These are phyloP conservation scores for Cyberlindnera mycetangii DNA, from an alignment of 805 yeast species.

Conservation along the genomic window DNA sequence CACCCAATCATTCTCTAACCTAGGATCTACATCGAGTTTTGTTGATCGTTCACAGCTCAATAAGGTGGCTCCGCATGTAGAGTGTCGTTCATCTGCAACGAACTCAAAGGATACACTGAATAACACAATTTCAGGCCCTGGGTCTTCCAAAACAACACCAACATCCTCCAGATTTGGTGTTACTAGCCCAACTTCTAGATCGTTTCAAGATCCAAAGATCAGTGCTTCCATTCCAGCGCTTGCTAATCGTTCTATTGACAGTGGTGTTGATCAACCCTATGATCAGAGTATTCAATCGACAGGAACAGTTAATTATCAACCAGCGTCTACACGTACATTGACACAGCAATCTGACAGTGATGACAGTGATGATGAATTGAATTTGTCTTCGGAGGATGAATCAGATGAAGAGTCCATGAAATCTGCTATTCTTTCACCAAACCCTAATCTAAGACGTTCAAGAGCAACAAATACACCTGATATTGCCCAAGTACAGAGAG, in stretches of 20 bases:
- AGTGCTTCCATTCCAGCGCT: not conserved
- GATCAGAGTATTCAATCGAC: not conserved
- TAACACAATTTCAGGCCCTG: not conserved
- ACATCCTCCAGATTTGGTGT: not conserved
- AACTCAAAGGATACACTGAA: not conserved
- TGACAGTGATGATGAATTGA: slow-evolving; percentile 17
- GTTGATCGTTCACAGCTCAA: not conserved
- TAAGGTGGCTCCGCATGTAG: not conserved
- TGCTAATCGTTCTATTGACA: not conserved
- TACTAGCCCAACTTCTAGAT: not conserved
- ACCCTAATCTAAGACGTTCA: slow-evolving; percentile 4
- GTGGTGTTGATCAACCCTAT: not conserved
- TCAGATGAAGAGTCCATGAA: slow-evolving; percentile 21
- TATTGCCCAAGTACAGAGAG: not conserved
- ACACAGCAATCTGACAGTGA: slow-evolving; percentile 2
- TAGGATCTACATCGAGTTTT: not conserved
- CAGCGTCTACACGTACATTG: not conserved
- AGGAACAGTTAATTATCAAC: not conserved
- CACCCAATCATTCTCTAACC: slow-evolving; percentile 11
- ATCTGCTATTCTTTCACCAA: slow-evolving; percentile 18
- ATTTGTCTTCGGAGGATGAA: slow-evolving; percentile 13
- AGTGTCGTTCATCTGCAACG: not conserved
- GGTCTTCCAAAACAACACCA: not conserved
- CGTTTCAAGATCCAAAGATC: not conserved
- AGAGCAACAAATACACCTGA: slow-evolving; percentile 1